Percentiles rank a stretch among this genome's conserved stretches.
Evolutionary conservation across 2,329 filamentous ascomycete genomes (phyloP).

Genomic region (Aspergillus neoniger): DNA sequence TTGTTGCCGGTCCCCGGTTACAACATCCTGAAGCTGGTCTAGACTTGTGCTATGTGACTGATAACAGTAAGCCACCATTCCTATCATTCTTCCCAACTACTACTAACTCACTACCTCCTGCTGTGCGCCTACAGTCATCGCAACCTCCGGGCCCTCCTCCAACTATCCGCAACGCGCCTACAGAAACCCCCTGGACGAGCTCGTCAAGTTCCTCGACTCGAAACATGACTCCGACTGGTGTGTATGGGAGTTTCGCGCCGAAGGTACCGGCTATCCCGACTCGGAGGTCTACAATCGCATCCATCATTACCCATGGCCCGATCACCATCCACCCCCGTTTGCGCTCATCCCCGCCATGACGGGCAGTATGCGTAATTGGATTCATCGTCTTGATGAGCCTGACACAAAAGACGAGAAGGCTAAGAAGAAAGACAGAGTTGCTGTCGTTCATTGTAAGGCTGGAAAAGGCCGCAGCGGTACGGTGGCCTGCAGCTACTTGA

Average conservation of each 20-base stretch:
- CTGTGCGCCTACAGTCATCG: slow-evolving; percentile 50
- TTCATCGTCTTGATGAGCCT: slow-evolving; percentile 49
- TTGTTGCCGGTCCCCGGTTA: slow-evolving; percentile 83
- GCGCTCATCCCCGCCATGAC: slow-evolving; percentile 83
- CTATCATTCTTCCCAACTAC: neutral
- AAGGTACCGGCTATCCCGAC: slow-evolving; percentile 94
- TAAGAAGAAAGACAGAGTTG: slow-evolving; percentile 57
- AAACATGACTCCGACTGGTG: slow-evolving; percentile 85
- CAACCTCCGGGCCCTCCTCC: slow-evolving; percentile 83
- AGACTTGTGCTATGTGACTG: slow-evolving; percentile 93
- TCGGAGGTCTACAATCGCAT: slow-evolving; percentile 82
- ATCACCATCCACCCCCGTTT: slow-evolving; percentile 96
- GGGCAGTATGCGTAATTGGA: slow-evolving; percentile 89
- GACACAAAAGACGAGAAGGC: slow-evolving; percentile 3
- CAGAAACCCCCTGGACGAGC: slow-evolving; percentile 83
- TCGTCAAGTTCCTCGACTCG: slow-evolving; percentile 83
- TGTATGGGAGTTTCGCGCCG: slow-evolving; percentile 97
- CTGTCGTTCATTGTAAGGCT: slow-evolving; percentile 95
- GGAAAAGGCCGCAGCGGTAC: slow-evolving; percentile 94
- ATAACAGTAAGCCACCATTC: slow-evolving; percentile 55
- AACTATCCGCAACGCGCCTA: slow-evolving; percentile 91
- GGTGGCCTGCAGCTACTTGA: slow-evolving; percentile 82
- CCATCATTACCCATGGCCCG: slow-evolving; percentile 91
- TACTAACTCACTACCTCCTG: neutral
- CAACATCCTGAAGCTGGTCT: slow-evolving; percentile 84